These are phyloP conservation scores for Suillus tomentosus DNA, from an alignment of 768 basidiomycete genomes.

Conservation along the genomic window DNA sequence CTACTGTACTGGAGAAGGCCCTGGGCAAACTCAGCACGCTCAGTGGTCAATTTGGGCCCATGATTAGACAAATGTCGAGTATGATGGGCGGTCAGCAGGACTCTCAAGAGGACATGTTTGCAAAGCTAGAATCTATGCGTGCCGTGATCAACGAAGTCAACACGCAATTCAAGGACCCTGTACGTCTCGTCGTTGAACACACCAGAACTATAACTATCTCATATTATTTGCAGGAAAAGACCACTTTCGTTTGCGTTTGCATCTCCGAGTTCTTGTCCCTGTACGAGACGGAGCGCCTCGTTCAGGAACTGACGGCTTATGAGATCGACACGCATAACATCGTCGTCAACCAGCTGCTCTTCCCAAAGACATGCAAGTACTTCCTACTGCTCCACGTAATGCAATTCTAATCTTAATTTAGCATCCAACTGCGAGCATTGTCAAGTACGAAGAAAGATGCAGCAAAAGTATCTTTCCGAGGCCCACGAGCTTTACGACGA, in stretches of 20 bases:
- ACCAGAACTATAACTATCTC: conserved; percentile 5
- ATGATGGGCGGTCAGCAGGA: conserved; percentile 95
- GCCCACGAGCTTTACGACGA: conserved; percentile 97
- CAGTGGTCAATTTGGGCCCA: conserved; percentile 95
- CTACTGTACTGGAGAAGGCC: conserved; percentile 95
- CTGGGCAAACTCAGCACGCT: conserved; percentile 91
- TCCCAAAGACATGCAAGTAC: conserved; percentile 82
- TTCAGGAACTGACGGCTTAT: conserved; percentile 92
- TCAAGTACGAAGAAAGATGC: conserved; percentile 92
- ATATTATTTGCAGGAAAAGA: conserved; percentile 73
- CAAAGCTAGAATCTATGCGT: conserved; percentile 96
- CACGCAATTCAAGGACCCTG: conserved; percentile 98
- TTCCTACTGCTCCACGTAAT: not conserved
- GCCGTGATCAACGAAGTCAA: conserved; percentile 98
- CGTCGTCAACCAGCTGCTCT: conserved; percentile 95
- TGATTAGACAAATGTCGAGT: conserved; percentile 94
- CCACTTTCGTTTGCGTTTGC: conserved; percentile 97
- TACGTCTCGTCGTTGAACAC: conserved; percentile 40
- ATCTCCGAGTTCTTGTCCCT: conserved; percentile 98
- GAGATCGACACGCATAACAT: conserved; percentile 99
- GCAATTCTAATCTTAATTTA: conserved; percentile 31
- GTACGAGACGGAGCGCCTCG: conserved; percentile 97
- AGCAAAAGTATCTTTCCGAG: conserved; percentile 95
- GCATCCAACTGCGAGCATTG: conserved; percentile 96
- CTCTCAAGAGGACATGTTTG: conserved; percentile 98